Percentiles rank a stretch among this genome's conserved stretches.
Conservation (phyloP, 345 rosid genomes). For the Chamaenerion angustifolium region DNA sequence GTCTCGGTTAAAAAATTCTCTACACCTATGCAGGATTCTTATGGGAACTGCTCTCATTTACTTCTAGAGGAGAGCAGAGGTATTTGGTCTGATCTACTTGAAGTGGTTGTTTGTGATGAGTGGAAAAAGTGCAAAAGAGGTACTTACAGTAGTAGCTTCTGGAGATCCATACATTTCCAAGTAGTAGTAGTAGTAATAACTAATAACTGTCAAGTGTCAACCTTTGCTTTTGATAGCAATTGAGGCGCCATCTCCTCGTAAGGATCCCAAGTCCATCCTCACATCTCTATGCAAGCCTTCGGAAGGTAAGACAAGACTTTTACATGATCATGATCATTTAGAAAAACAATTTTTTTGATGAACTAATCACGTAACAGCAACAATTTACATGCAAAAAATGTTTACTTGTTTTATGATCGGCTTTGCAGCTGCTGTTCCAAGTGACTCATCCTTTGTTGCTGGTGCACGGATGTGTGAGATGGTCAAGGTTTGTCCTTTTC, state of each 20-base stretch:
- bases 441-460: conserved; percentile 57
- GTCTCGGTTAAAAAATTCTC: no score
- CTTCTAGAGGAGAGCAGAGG: conserved; percentile 59
- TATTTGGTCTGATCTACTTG: conserved; percentile 71
- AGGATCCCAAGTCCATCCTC: conserved; percentile 71
- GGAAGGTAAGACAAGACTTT: conserved; percentile 38
- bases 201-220: no score
- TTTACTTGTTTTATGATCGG: neutral
- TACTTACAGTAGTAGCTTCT: conserved; percentile 9
- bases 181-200: no score
- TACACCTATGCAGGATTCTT: conserved; percentile 38
- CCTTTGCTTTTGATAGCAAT: conserved; percentile 35
- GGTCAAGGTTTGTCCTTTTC: conserved; percentile 60
- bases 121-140: conserved; percentile 98
- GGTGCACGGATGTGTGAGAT: conserved; percentile 72
- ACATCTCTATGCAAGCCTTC: conserved; percentile 37
- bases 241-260: conserved; percentile 75
- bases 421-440: conserved; percentile 29
- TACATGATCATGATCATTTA: neutral
- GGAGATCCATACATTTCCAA: no score
- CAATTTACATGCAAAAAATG: neutral
- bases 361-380: neutral
- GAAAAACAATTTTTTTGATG: neutral
- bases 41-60: conserved; percentile 36
- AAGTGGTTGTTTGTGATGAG: conserved; percentile 59